phyloP scores from a whole-genome alignment of 2,329 filamentous ascomycete genomes.

The Thielaviopsis punctulata region DNA sequence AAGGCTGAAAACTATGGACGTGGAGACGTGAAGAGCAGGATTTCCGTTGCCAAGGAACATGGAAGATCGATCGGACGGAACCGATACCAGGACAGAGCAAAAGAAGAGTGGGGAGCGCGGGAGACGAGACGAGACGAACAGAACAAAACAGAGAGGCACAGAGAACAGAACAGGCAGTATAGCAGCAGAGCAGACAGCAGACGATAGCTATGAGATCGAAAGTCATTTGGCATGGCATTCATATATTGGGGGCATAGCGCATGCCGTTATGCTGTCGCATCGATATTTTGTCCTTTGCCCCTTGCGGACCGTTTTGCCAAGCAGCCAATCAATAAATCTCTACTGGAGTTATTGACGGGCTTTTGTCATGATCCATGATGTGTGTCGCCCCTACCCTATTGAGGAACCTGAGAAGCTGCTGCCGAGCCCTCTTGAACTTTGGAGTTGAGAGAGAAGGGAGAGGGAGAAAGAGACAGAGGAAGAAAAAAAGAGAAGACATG shows the following conservation, averaged over 20 bases:
- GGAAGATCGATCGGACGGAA: not conserved
- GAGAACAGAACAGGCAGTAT: slow-evolving; percentile 10
- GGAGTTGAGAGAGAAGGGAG: not conserved
- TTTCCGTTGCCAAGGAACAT: not conserved
- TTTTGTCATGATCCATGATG: not conserved
- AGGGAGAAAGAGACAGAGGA: no score
- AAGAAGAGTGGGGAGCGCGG: no score
- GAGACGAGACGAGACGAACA: not conserved
- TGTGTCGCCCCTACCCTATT: not conserved
- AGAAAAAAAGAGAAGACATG: no score
- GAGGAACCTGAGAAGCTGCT: not conserved
- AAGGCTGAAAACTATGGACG: not conserved
- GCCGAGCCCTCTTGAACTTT: not conserved
- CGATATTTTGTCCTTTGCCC: not conserved
- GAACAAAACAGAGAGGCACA: not conserved
- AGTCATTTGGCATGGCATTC: slow-evolving; percentile 12
- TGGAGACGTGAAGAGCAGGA: not conserved
- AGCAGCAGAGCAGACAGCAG: slow-evolving; percentile 9
- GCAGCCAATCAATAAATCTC: not conserved
- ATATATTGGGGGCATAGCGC: slow-evolving; percentile 11
- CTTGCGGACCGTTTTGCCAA: not conserved
- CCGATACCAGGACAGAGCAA: no score
- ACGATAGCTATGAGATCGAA: slow-evolving; percentile 11
- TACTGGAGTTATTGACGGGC: not conserved
- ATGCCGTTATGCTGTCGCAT: slow-evolving; percentile 11